Evolutionary conservation across 2,329 filamentous ascomycete genomes (phyloP).

Genomic region (Aspergillus sp.): DNA sequence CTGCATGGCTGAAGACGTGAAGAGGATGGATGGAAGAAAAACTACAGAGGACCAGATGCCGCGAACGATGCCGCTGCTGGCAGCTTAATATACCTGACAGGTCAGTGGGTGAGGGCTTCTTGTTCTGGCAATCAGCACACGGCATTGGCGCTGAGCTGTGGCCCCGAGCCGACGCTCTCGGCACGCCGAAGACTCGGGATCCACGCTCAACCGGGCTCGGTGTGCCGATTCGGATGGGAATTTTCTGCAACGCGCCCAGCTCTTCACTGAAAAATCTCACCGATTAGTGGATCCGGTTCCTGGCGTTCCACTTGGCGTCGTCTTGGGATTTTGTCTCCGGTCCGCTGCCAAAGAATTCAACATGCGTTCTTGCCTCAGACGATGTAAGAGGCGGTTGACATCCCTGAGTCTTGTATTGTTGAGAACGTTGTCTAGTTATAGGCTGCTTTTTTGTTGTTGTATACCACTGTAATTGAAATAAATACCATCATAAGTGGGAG

Average conservation of each 20-base stretch:
- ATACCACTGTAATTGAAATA: background rate
- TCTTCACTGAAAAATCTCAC: background rate
- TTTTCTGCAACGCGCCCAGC: background rate
- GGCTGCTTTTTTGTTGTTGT: background rate
- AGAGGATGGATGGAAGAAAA: background rate
- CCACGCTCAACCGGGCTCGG: background rate
- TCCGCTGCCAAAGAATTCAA: background rate
- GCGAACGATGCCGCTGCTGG: background rate
- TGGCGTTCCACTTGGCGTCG: background rate
- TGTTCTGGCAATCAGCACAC: background rate
- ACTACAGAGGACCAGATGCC: background rate
- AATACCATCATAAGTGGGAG: background rate
- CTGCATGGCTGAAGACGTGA: background rate
- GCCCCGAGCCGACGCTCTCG: conserved; percentile 9
- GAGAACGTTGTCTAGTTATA: background rate
- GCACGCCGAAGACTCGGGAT: conserved; percentile 10
- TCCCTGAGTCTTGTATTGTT: background rate
- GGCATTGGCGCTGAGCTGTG: background rate
- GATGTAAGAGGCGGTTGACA: background rate
- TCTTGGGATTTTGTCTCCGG: background rate
- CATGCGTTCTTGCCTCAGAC: background rate
- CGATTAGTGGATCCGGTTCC: background rate
- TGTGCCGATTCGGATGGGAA: conserved; percentile 13
- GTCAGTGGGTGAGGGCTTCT: background rate
- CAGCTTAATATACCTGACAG: background rate